Conservation (phyloP, 2,329 filamentous ascomycete species). For the Trichoderma arundinaceum region DNA sequence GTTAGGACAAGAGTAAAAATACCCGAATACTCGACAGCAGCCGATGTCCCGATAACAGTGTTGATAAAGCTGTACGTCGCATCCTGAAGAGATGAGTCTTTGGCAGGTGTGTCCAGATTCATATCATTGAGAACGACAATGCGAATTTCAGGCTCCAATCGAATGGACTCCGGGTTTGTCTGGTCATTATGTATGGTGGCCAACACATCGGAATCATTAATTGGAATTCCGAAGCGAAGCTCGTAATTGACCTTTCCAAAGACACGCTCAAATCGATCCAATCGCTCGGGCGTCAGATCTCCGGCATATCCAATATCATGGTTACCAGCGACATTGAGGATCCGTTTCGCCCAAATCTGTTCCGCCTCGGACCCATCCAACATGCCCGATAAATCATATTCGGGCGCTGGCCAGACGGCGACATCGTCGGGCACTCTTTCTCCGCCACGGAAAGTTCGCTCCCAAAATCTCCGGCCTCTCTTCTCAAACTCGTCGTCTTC, state of each 20-base stretch:
- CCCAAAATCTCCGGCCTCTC: constrained; percentile 79
- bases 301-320: constrained; percentile 97
- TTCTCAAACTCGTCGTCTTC: constrained; percentile 79
- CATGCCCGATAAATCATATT: constrained; percentile 58
- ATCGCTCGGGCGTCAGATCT: constrained; percentile 76
- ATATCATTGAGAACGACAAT: constrained; percentile 89
- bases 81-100: constrained; percentile 69
- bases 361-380: constrained; percentile 53
- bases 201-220: constrained; percentile 47
- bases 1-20: constrained; percentile 86
- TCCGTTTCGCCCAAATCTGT: constrained; percentile 69
- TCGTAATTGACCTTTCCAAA: constrained; percentile 95
- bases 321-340: constrained; percentile 93
- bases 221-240: constrained; percentile 70
- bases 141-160: constrained; percentile 71
- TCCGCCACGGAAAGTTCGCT: constrained; percentile 73
- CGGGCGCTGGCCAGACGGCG: constrained; percentile 53
- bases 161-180: constrained; percentile 53
- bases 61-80: constrained; percentile 81
- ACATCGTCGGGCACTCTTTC: constrained; percentile 66
- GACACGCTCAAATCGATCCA: constrained; percentile 79
- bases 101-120: constrained; percentile 86
- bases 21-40: constrained; percentile 64
- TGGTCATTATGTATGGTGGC: constrained; percentile 51
- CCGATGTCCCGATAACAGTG: constrained; percentile 65